Base-by-base conservation (phyloP, 2,329 filamentous ascomycete species). In the Xylaria sp. region DNA sequence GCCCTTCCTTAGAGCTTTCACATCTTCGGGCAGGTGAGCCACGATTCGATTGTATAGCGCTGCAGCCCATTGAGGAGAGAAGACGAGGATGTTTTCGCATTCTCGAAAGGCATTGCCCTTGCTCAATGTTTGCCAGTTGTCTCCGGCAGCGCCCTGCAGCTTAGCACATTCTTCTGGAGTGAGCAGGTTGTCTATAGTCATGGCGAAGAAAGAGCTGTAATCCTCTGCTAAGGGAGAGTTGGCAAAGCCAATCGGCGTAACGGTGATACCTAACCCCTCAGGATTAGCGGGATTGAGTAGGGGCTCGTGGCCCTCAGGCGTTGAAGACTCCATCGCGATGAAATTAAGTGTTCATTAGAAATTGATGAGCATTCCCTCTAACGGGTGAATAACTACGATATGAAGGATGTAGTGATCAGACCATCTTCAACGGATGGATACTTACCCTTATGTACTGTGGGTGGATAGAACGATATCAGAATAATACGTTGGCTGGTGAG, bases 181-280 rank as follows among this genome's bases (percentile, higher is more conserved):
- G 49, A 77, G 70, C 31, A 76, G 65, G 57, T 75, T 75, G 60
- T 77, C 75, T 52, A 77, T 70, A 20, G 71, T 68, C 70, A 76
- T 68, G 41, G 75, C 75, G 43, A 77, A 76, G 64, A 72, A 76
- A 25, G 70, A 69, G 51, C 62, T 52, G 41, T 76, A 77, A 49
- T 76, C 66, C 18, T 69, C 72, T 28, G 72, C 71, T 7, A 77
- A 64, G 0, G 71, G 68, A 6, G 74, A 72, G 15, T 71, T 59
- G 20, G 72, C 70, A 46, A 77, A 77, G 46, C 76, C 66, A 52
- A 77, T 73, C 15, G 67, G 72, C 23, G 67, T 74, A n/a, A 57
- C 64, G 13, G 49, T 64, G 49, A 70, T 56, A 5, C 59, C 59
- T 66, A 57, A 67, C 20, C 62, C 58, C 25, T 71, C 31, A 10